A percentile compares a stretch with the other conserved stretches of the same genome.
phyloP scores from a whole-genome alignment of 2,329 filamentous ascomycete species.

The Aureobasidium sp. region DNA sequence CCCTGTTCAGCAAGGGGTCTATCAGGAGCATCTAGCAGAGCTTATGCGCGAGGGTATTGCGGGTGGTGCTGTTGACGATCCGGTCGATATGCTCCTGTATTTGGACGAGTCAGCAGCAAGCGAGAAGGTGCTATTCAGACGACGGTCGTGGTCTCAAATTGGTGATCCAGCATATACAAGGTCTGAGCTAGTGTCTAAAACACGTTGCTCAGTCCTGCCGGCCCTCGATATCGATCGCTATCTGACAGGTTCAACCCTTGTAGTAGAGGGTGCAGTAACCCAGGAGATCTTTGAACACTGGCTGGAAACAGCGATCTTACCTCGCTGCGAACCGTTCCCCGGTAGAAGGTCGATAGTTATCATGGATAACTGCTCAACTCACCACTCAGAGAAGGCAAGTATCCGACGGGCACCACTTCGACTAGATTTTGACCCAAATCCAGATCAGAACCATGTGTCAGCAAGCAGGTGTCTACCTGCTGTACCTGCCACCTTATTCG shows the following conservation, averaged over 20 bases:
- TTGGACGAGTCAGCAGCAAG: neutral
- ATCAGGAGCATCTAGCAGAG: neutral
- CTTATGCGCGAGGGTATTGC: neutral
- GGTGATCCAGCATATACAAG: neutral
- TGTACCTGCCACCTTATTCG: neutral
- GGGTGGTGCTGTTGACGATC: neutral
- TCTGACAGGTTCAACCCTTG: neutral
- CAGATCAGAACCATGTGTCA: neutral
- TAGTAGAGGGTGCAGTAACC: neutral
- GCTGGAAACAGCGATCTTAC: neutral
- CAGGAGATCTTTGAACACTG: slow-evolving; percentile 2
- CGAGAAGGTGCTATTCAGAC: neutral
- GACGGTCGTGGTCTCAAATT: neutral
- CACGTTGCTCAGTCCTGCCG: slow-evolving; percentile 1
- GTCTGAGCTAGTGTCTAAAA: neutral
- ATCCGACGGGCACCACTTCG: neutral
- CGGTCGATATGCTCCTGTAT: neutral
- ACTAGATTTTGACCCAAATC: neutral
- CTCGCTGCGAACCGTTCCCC: neutral
- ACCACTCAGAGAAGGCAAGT: neutral
- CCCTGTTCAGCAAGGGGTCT: neutral
- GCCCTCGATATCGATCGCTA: neutral
- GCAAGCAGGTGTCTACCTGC: neutral
- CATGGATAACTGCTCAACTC: neutral
- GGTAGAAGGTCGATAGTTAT: neutral